These are phyloP conservation scores for Rhytidhysteron rufulum DNA, from an alignment of 2,329 filamentous ascomycete genomes.

Conservation along the genomic window DNA sequence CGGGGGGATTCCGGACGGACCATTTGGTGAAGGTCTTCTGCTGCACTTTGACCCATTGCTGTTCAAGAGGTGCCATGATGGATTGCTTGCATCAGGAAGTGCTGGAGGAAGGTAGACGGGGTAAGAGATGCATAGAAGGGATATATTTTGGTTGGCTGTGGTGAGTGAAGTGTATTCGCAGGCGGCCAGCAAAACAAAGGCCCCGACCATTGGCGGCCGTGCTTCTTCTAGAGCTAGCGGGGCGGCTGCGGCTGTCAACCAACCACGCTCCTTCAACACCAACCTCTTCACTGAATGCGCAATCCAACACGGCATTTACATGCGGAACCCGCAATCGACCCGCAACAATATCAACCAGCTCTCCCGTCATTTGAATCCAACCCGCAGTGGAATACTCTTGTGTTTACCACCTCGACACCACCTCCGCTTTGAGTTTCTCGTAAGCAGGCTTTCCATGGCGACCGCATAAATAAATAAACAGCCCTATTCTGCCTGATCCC, in stretches of 20 bases:
- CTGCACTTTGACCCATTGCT: slow-evolving; percentile 73
- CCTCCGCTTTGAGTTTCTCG: too few relatives aligned
- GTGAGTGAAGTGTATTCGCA: neutral
- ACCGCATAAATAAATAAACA: neutral
- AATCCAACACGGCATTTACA: too few relatives aligned
- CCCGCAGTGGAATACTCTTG: too few relatives aligned
- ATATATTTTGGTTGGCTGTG: slow-evolving; percentile 1
- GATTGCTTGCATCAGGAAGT: slow-evolving; percentile 20
- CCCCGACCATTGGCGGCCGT: neutral
- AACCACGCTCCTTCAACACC: neutral
- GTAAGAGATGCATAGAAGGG: slow-evolving; percentile 1
- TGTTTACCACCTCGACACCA: too few relatives aligned
- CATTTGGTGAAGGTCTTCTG: slow-evolving; percentile 99
- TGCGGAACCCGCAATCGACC: neutral
- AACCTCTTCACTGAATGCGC: too few relatives aligned
- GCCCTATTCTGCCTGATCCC: slow-evolving; percentile 2
- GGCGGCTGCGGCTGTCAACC: neutral
- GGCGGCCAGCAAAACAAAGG: slow-evolving; percentile 1
- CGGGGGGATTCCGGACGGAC: slow-evolving; percentile 42
- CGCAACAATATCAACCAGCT: neutral
- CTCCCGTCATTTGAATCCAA: neutral
- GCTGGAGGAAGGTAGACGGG: neutral
- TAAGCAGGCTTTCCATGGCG: too few relatives aligned
- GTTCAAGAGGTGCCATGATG: slow-evolving; percentile 50
- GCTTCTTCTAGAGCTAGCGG: neutral